Evolutionary conservation across 1,139 yeast species (phyloP).

Genomic region (Yamadazyma membranifaciens): DNA sequence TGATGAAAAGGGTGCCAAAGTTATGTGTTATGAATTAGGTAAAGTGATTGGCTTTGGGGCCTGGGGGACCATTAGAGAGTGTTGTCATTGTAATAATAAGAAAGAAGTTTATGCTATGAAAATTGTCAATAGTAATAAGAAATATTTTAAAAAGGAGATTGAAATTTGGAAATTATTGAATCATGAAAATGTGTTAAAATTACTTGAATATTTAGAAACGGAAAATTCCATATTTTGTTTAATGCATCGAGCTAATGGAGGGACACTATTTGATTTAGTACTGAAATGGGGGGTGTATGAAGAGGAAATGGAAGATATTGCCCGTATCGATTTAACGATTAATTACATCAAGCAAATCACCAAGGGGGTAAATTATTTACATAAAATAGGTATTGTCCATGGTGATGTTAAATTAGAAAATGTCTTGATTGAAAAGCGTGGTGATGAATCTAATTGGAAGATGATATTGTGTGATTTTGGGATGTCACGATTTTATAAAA

Average conservation of each 20-base stretch:
- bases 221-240: constrained; percentile 67
- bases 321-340: constrained; percentile 27
- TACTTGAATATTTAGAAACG: constrained; percentile 62
- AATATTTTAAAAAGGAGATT: constrained; percentile 70
- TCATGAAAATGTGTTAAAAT: constrained; percentile 64
- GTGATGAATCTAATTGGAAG: constrained; percentile 21
- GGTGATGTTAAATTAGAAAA: constrained; percentile 91
- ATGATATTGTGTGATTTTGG: constrained; percentile 84
- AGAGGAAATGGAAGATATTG: constrained; percentile 1
- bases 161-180: constrained; percentile 68
- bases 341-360: constrained; percentile 54
- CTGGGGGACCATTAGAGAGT: constrained; percentile 87
- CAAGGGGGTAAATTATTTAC: constrained; percentile 68
- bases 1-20: constrained; percentile 62
- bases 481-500: constrained; percentile 51
- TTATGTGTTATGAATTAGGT: constrained; percentile 63
- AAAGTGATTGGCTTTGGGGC: constrained; percentile 89
- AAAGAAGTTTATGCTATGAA: constrained; percentile 66
- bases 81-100: constrained; percentile 35
- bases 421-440: constrained; percentile 55
- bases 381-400: constrained; percentile 69
- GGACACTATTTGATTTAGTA: constrained; percentile 79
- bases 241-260: constrained; percentile 70
- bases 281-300: constrained; percentile 56
- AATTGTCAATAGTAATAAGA: constrained; percentile 58